Evolutionary conservation across 2,329 filamentous ascomycete species (phyloP), one percentile per base, ranked within the genome.

Genomic region (Parafenestella ontariensis): DNA sequence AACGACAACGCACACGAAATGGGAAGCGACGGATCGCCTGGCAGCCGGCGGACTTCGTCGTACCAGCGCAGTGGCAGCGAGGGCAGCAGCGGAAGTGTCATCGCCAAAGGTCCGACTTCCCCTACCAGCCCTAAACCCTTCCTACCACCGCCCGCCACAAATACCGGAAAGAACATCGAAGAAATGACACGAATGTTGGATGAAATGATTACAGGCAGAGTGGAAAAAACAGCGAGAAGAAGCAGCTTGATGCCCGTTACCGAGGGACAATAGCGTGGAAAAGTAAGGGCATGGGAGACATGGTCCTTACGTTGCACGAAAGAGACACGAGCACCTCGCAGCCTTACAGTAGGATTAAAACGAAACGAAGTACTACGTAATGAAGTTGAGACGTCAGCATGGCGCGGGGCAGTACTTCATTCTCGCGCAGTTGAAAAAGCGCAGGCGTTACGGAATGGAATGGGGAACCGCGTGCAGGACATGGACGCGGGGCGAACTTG

Each of bases 181-280:
- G 93, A 96, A 76, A 93, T 97, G 87, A 96, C 91, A 63, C 87
- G 88, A 67, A 92, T 97, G 79, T 84, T 97, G 23, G 94, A 98
- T 68, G 92, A 96, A 77, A 97, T 98, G 94, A 95, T 97, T 55
- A 90, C 87, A 90, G 53, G 89, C 70, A 87, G 91, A 51, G 89
- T 96, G 48, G 89, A 66, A 83, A 64, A 64, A 52, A 61, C 89
- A 88, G 46, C 84, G 87, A 44, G 72, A 48, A 67, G 68, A 11
- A 62, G 56, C 54, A 74, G 70, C 52, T 56, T 70, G n/a, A 62
- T 62, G 58, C 56, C 66, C 6, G 59, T 60, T 23, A 59, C 47
- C 18, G 62, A 68, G 53, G 54, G 56, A 26, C 59, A 54, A 58
- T 61, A 53, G 51, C 34, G 50, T 57, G 48, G 34, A 53, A 34